phyloP scores from a whole-genome alignment of 192 early-diverging fungal species.

The Diversispora epigaea region DNA sequence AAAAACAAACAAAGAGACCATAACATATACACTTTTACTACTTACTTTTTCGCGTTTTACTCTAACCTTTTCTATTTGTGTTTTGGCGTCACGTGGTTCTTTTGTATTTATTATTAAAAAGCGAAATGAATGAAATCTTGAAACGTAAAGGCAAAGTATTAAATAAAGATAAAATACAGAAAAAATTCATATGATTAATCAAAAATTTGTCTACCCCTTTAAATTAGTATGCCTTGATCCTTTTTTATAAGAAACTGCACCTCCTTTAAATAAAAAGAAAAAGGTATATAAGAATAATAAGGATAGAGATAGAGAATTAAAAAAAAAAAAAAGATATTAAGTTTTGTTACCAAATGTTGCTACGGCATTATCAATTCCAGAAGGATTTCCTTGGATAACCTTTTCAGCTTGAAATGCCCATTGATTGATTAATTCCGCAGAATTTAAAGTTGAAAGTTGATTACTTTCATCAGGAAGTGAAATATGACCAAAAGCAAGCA shows the following conservation, averaged over 20 bases:
- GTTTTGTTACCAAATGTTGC: constrained; percentile 70
- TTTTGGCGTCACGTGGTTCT: constrained; percentile 87
- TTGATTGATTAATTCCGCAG: constrained; percentile 66
- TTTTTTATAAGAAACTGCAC: constrained; percentile 70
- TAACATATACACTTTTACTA: neutral
- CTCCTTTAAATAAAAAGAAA: constrained; percentile 47
- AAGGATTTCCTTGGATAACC: constrained; percentile 93
- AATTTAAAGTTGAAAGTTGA: constrained; percentile 30
- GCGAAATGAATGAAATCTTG: constrained; percentile 62
- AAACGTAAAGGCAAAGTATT: neutral
- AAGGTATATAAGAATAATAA: neutral
- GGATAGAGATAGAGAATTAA: neutral
- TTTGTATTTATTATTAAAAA: constrained; percentile 89
- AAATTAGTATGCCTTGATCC: constrained; percentile 37
- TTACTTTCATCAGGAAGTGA: constrained; percentile 5
- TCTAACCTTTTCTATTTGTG: constrained; percentile 79
- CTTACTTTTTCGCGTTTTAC: constrained; percentile 50
- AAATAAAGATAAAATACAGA: neutral
- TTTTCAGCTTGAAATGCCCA: constrained; percentile 93
- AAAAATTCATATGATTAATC: neutral
- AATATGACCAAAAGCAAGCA: constrained; percentile 54
- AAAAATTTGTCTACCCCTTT: neutral
- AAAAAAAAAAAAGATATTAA: neutral
- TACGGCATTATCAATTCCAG: constrained; percentile 93
- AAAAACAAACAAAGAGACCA: neutral